These are phyloP conservation scores for Aspergillus jensenii DNA, from an alignment of 2,329 filamentous ascomycete species.

Conservation along the genomic window DNA sequence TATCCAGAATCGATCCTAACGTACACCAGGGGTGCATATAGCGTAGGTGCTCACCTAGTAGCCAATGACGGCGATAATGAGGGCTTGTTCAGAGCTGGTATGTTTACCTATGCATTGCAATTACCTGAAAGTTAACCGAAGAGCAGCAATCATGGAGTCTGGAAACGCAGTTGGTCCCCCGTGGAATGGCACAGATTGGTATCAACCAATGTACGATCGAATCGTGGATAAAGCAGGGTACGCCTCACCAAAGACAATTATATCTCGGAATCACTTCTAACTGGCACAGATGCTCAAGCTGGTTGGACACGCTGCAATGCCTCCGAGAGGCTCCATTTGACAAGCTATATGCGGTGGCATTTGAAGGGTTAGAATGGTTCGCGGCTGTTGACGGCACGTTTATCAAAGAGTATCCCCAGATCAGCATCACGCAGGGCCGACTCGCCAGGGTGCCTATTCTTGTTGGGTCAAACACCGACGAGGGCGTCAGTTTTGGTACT, in stretches of 20 bases:
- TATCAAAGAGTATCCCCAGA: conserved; percentile 53
- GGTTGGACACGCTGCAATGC: conserved; percentile 28
- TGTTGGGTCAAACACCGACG: conserved; percentile 61
- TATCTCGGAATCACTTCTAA: not conserved
- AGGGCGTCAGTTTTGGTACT: conserved; percentile 7
- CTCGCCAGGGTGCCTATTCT: conserved; percentile 65
- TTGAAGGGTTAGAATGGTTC: conserved; percentile 31
- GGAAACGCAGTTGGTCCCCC: conserved; percentile 32
- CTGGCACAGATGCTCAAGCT: conserved; percentile 23
- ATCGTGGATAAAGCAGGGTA: conserved; percentile 28
- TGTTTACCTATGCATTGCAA: not conserved
- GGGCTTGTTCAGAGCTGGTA: conserved; percentile 32
- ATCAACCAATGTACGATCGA: conserved; percentile 34
- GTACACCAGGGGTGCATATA: conserved; percentile 30
- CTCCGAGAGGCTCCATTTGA: conserved; percentile 29
- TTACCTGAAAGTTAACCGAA: not conserved
- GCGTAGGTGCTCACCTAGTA: conserved; percentile 31
- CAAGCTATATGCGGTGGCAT: conserved; percentile 23
- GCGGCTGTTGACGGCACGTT: conserved; percentile 58
- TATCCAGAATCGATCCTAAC: not conserved
- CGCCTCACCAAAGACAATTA: not conserved
- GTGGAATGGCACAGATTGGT: conserved; percentile 34
- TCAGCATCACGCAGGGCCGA: conserved; percentile 56
- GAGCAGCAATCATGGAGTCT: conserved; percentile 32
- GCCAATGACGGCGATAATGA: conserved; percentile 31